These are phyloP conservation scores for Ambrosia hybrid DNA, from an alignment of 140 eudicot species.

Conservation along the genomic window DNA sequence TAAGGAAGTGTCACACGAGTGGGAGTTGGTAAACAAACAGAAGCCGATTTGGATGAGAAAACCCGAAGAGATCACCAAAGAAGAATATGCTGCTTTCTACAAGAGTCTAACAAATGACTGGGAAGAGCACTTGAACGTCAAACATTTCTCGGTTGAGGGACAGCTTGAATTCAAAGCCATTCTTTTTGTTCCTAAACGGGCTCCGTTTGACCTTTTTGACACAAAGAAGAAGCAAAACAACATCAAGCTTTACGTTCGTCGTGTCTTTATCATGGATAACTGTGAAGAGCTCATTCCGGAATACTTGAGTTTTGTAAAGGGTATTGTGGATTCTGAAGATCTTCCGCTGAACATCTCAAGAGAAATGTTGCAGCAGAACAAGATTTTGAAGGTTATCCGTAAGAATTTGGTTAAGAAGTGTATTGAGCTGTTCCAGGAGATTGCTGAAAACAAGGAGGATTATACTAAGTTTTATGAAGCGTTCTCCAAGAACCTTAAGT, in stretches of 20 bases:
- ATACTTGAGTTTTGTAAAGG: slow-evolving; percentile 59
- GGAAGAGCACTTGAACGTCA: slow-evolving; percentile 88
- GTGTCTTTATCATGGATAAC: slow-evolving; percentile 51
- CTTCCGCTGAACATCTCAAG: no score
- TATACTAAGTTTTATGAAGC: slow-evolving; percentile 81
- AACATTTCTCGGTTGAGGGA: slow-evolving; percentile 88
- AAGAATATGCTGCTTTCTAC: slow-evolving; percentile 41
- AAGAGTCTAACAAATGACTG: slow-evolving; percentile 62
- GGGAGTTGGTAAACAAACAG: slow-evolving; percentile 71
- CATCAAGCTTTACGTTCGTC: slow-evolving; percentile 75
- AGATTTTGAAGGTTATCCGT: no score
- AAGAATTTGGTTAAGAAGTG: no score
- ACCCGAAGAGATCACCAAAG: slow-evolving; percentile 79
- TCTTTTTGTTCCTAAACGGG: slow-evolving; percentile 88
- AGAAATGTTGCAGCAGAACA: no score
- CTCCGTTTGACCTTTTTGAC: slow-evolving; percentile 90
- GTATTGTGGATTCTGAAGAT: no score
- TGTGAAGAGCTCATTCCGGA: slow-evolving; percentile 93
- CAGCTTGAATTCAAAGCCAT: slow-evolving; percentile 85
- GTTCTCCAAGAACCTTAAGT: slow-evolving; percentile 82
- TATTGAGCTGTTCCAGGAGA: slow-evolving; percentile 76
- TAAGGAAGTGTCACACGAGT: slow-evolving; percentile 81
- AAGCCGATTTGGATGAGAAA: slow-evolving; percentile 90
- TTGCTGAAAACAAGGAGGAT: slow-evolving; percentile 92
- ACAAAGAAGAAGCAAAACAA: slow-evolving; percentile 86